These are phyloP conservation scores for Agaricales sp. DNA, from an alignment of 1,284 basidiomycete species.

Conservation along the genomic window DNA sequence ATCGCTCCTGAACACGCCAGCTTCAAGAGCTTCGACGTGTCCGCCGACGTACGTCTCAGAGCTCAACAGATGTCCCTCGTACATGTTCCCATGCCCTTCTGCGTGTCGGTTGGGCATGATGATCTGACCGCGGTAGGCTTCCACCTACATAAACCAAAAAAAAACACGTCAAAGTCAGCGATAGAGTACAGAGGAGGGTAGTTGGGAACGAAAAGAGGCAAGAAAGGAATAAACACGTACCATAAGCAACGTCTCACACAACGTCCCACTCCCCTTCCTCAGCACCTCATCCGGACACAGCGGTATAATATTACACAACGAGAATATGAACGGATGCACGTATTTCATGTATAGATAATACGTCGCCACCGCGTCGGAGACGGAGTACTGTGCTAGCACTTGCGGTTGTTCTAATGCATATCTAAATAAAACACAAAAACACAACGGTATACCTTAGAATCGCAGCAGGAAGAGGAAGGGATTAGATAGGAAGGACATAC, in stretches of 20 bases:
- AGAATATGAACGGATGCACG: conserved; percentile 99
- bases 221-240: conserved; percentile 28
- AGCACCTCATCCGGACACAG: conserved; percentile 95
- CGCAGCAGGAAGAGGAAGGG: neutral
- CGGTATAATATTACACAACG: conserved; percentile 98
- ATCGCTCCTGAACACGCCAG: conserved; percentile 96
- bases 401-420: conserved; percentile 98
- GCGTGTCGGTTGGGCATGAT: conserved; percentile 99
- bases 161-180: neutral
- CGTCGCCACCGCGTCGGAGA: conserved; percentile 98
- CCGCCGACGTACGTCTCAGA: conserved; percentile 99
- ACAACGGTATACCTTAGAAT: conserved; percentile 5
- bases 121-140: conserved; percentile 86
- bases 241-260: conserved; percentile 98
- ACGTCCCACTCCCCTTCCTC: conserved; percentile 91
- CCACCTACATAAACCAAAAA: conserved; percentile 51
- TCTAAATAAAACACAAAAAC: conserved; percentile 27
- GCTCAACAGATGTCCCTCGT: conserved; percentile 90
- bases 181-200: conserved; percentile 7
- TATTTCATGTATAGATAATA: conserved; percentile 99
- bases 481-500: conserved; percentile 32
- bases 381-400: conserved; percentile 92
- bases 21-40: conserved; percentile 97
- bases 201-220: neutral
- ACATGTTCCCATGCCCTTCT: conserved; percentile 87